Percentiles rank a stretch among this genome's conserved stretches.
Evolutionary conservation across 225 moss, liverwort and hornwort species (phyloP).

Genomic region (Bryum argenteum): DNA sequence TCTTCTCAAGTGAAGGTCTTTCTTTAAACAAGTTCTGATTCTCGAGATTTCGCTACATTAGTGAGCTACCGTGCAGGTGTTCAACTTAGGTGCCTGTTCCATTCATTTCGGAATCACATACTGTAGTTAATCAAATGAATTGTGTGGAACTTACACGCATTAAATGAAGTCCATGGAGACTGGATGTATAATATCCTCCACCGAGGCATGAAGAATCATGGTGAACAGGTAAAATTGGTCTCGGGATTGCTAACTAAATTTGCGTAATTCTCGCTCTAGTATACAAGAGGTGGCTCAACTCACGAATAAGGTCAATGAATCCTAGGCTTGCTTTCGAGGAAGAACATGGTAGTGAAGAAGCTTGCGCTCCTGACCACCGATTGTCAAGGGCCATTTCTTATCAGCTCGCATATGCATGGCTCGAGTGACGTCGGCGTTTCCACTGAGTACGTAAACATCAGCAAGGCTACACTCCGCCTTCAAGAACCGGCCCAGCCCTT

Average conservation of each 20-base stretch:
- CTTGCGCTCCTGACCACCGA: conserved; percentile 72
- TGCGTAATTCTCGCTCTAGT: conserved; percentile 7
- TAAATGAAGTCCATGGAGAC: background rate
- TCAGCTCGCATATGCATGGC: conserved; percentile 88
- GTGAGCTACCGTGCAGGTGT: background rate
- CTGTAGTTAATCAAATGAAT: background rate
- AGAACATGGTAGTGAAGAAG: conserved; percentile 81
- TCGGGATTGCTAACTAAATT: background rate
- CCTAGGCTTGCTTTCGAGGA: conserved; percentile 48
- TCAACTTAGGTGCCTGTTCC: no score
- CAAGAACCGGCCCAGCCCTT: conserved; percentile 70
- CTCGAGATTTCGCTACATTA: background rate
- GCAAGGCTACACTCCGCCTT: conserved; percentile 69
- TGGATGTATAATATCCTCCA: no score
- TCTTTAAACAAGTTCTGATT: background rate
- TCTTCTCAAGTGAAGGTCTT: background rate
- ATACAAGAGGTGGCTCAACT: conserved; percentile 5
- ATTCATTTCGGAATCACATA: no score
- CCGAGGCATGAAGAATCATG: no score
- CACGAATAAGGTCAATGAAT: background rate
- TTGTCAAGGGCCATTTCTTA: conserved; percentile 75
- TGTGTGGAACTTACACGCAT: background rate
- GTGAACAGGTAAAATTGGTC: background rate
- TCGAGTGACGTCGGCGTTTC: conserved; percentile 76
- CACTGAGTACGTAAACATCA: conserved; percentile 83